phyloP scores from a whole-genome alignment of 176 grass and related monocot genomes.

The Urochloa ruziziensis region DNA sequence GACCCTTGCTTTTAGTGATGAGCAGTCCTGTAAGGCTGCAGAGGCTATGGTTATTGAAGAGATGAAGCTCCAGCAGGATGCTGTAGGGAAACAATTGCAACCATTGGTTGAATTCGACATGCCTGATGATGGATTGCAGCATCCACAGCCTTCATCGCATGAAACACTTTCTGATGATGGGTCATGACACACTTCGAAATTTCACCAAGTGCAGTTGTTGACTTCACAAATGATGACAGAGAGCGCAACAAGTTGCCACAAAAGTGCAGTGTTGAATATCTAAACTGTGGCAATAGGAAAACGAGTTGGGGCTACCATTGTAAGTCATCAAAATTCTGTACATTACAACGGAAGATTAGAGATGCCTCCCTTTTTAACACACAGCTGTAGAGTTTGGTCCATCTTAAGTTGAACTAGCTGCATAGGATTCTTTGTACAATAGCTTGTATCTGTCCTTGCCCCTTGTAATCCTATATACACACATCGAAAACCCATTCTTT shows the following conservation, averaged over 20 bases:
- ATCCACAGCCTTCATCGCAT: not conserved
- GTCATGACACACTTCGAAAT: slow-evolving; percentile 16
- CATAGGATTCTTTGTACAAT: slow-evolving; percentile 90
- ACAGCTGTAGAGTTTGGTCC: slow-evolving; percentile 53
- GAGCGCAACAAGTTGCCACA: not conserved
- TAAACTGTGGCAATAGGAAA: not conserved
- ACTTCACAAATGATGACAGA: slow-evolving; percentile 2
- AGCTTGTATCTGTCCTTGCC: slow-evolving; percentile 46
- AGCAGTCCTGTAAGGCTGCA: slow-evolving; percentile 71
- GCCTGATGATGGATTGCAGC: slow-evolving; percentile 43
- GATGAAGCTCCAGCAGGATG: slow-evolving; percentile 57
- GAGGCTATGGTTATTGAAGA: slow-evolving; percentile 67
- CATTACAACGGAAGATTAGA: slow-evolving; percentile 43
- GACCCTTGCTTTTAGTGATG: slow-evolving; percentile 87
- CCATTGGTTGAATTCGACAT: slow-evolving; percentile 58
- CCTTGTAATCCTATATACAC: slow-evolving; percentile 59
- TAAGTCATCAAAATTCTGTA: slow-evolving; percentile 26
- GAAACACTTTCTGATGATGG: slow-evolving; percentile 35
- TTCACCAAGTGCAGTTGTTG: slow-evolving; percentile 24
- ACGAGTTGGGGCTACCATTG: slow-evolving; percentile 2
- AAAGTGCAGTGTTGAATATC: slow-evolving; percentile 29
- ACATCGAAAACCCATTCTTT: slow-evolving; percentile 64
- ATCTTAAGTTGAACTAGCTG: slow-evolving; percentile 34
- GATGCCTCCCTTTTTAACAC: slow-evolving; percentile 33
- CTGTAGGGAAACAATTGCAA: slow-evolving; percentile 59